Base-by-base conservation (phyloP, 208 protist species). In the Trypanosoma lewisi region DNA sequence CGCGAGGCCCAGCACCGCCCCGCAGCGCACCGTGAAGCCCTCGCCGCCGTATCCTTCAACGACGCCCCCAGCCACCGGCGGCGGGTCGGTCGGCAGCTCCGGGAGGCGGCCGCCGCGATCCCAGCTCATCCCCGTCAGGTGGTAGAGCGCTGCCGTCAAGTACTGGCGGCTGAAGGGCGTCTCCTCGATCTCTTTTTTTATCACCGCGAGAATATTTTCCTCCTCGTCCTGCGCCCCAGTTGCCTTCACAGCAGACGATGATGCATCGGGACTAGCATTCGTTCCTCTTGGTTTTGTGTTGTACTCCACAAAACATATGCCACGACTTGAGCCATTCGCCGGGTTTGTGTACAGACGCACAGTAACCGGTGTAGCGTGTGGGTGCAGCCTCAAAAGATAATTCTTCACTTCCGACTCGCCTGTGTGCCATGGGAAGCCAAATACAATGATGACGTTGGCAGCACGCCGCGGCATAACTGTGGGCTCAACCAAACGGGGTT, bases 221-320 rank as follows among this genome's bases (percentile, higher is more conserved):
- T 36, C 53, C 17, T 70, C 62, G 27, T 49, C 52, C 9, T 21
- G 2, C 16, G 23, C 19, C 25, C 53, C 58, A 2, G 34, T 19
- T n/a, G n/a, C n/a, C 23, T 57, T 59, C 4, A 30, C 28, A 8
- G 14, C 39, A 19, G n/a, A 2, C 33, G 12, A n/a, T 31, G 47
- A 9, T 1, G 16, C 9, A 6, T 33, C 6, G 34, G 53, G 5
- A 19, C 16, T 33, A 59, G 23, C 23, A 21, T 16, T 27, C 12
- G 47, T 8, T 19, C 34, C 41, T n/a, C 52, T 0, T 9, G 34
- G 49, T 47, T 39, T 49, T 14, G 37, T 31, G 16, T 52, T 45
- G 62, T 91, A 95, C 69, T 95, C 85, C 11, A 93, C 80, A 37
- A 95, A 90, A 75, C 82, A 89, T 61, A 82, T 68, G 17, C 89